Conservation (phyloP, 2,329 filamentous ascomycete genomes). For the Alternaria dauci region DNA sequence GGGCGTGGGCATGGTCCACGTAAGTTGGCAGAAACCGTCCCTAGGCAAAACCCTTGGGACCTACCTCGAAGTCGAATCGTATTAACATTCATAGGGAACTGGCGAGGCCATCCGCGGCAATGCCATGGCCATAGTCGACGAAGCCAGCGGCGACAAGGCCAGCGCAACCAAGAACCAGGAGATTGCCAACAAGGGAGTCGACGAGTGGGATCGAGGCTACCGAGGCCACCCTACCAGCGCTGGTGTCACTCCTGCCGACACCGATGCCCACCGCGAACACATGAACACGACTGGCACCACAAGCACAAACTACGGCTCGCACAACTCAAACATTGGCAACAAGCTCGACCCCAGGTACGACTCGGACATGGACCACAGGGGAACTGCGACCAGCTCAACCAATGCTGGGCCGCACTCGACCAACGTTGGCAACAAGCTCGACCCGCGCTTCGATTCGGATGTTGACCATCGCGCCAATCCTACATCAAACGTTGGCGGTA, state of each 20-base stretch:
- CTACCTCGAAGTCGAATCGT: neutral
- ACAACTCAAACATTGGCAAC: slow-evolving; percentile 43
- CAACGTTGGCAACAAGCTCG: slow-evolving; percentile 45
- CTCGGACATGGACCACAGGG: slow-evolving; percentile 34
- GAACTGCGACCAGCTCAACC: slow-evolving; percentile 28
- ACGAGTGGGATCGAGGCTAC: slow-evolving; percentile 48
- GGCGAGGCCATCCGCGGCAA: slow-evolving; percentile 52
- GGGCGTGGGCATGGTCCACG: slow-evolving; percentile 47
- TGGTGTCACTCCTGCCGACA: slow-evolving; percentile 38
- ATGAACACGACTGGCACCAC: slow-evolving; percentile 30
- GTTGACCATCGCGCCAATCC: slow-evolving; percentile 26
- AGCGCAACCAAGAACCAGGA: slow-evolving; percentile 41
- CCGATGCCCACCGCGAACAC: slow-evolving; percentile 35
- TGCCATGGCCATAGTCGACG: slow-evolving; percentile 48
- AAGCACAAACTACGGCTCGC: slow-evolving; percentile 44
- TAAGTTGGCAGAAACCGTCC: slow-evolving; percentile 21
- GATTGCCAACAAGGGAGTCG: slow-evolving; percentile 44
- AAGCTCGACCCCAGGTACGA: slow-evolving; percentile 46
- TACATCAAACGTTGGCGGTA: slow-evolving; percentile 22
- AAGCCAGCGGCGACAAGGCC: slow-evolving; percentile 41
- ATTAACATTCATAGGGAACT: slow-evolving; percentile 41
- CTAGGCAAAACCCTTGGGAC: no score
- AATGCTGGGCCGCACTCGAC: slow-evolving; percentile 41
- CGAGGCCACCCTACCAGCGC: slow-evolving; percentile 42
- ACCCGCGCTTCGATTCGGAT: slow-evolving; percentile 45